Base-by-base conservation (phyloP, 495 filamentous ascomycete genomes). In the Aspergillus kassunensis region DNA sequence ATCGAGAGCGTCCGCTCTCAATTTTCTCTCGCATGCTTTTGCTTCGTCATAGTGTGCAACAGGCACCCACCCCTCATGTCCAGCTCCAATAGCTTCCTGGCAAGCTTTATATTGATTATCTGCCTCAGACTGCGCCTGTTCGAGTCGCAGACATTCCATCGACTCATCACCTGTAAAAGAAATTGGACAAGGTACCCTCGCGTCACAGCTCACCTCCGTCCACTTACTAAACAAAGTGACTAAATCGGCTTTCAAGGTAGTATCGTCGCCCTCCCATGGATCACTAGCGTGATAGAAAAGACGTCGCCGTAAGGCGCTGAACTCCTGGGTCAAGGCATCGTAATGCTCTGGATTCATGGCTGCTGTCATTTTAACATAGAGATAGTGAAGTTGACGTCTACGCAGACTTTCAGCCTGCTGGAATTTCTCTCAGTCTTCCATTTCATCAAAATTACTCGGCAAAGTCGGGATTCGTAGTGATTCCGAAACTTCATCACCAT, bases 11-110 rank as follows among this genome's bases (percentile, higher is more conserved):
- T 58, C 51, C 3, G 15, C 45, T 44, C 57, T 65, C 23, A 64
- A 29, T 45, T 56, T 55, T 27, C 23, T 48, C 35, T 56, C 60
- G 8, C 51, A 19, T 37, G n/a, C 3, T 16, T 37, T 37, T 16
- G n/a, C 34, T 16, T 37, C 34, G 19, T 62, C 49, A 39, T 62
- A 65, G 11, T 51, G 10, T 19, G 33, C 58, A 21, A 49, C 2
- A 1, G 63, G 59, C 31, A 61, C 52, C 60, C 60, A 66, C 0
- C 60, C 65, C 39, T 66, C 58, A 36, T 46, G 7, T 16, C 34
- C 34, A 37, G 18, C 34, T 15, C 34, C 34, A 15, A 16, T 16
- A 1, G 8, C n/a, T 16, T 37, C n/a, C n/a, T 37, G 34, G 34
- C 34, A 37, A 16, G 34, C n/a, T 7, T 37, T 6, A 16, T 16